Conservation (phyloP, 371 early-diverging fungal genomes). For the Homolaphlyctis polyrhiza region DNA sequence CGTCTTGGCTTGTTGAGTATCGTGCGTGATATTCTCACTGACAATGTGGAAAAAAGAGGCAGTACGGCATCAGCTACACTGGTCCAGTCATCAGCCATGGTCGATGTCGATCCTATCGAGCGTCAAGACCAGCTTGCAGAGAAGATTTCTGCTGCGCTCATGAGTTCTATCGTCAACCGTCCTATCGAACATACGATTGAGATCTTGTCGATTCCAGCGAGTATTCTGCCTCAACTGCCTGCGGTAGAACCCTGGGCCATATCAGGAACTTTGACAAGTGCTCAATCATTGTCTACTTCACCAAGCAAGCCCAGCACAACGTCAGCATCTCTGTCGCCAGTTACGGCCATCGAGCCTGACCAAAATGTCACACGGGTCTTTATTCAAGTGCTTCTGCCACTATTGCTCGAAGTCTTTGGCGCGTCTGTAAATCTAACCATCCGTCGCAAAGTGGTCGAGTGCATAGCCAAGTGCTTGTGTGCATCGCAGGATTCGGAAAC, state of each 20-base stretch:
- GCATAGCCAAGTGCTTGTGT: constrained; percentile 31
- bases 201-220: constrained; percentile 41
- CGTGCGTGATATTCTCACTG: constrained; percentile 57
- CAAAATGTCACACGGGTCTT: constrained; percentile 7
- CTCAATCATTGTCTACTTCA: too few species aligned
- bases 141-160: constrained; percentile 17
- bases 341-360: neutral
- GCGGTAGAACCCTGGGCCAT: constrained; percentile 22
- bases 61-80: too few species aligned
- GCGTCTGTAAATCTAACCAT: constrained; percentile 26
- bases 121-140: constrained; percentile 13
- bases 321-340: constrained; percentile 3
- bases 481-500: constrained; percentile 8
- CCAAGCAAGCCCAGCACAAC: neutral
- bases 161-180: constrained; percentile 33
- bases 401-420: constrained; percentile 37
- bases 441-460: constrained; percentile 28
- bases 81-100: too few species aligned
- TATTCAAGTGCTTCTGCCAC: constrained; percentile 20
- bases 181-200: constrained; percentile 48
- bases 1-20: constrained; percentile 51
- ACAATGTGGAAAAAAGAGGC: constrained; percentile 27
- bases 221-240: constrained; percentile 64
- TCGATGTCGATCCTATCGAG: too few species aligned
- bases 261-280: neutral